phyloP scores from a whole-genome alignment of 2,329 filamentous ascomycete species.

The Cadophora sp. region DNA sequence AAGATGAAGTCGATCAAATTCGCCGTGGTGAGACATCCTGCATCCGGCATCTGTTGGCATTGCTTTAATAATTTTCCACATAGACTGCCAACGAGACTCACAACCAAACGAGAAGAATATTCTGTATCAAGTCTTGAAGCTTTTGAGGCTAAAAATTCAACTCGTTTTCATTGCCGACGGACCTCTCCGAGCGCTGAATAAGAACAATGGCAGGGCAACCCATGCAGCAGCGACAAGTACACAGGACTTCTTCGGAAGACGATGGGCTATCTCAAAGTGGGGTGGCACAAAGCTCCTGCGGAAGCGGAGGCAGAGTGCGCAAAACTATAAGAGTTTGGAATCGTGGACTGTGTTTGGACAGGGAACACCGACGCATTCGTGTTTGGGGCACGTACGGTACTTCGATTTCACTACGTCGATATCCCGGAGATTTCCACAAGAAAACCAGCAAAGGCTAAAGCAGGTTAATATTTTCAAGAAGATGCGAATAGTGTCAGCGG shows the following conservation, averaged over 20 bases:
- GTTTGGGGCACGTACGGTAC: slow-evolving; percentile 67
- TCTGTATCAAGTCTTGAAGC: slow-evolving; percentile 82
- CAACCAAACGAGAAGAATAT: slow-evolving; percentile 48
- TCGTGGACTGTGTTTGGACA: slow-evolving; percentile 89
- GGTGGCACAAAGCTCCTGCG: slow-evolving; percentile 83
- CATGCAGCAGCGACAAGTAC: slow-evolving; percentile 38
- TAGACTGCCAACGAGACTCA: not conserved
- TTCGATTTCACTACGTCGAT: not conserved
- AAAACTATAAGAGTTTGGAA: slow-evolving; percentile 74
- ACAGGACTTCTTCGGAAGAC: too few relatives aligned
- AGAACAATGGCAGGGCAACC: slow-evolving; percentile 66
- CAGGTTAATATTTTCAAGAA: too few relatives aligned
- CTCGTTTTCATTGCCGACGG: slow-evolving; percentile 89
- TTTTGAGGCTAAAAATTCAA: slow-evolving; percentile 75
- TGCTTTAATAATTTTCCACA: not conserved
- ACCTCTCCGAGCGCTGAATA: slow-evolving; percentile 59
- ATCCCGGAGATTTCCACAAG: too few relatives aligned
- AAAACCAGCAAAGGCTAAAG: too few relatives aligned
- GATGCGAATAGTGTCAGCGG: too few relatives aligned
- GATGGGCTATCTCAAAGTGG: slow-evolving; percentile 65
- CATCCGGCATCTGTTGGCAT: not conserved
- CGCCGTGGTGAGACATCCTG: not conserved
- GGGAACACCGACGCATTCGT: slow-evolving; percentile 96
- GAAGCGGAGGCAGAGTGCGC: slow-evolving; percentile 96
- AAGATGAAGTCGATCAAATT: not conserved